Base-by-base conservation (phyloP, 2,329 filamentous ascomycete species). In the Amphichorda felina region DNA sequence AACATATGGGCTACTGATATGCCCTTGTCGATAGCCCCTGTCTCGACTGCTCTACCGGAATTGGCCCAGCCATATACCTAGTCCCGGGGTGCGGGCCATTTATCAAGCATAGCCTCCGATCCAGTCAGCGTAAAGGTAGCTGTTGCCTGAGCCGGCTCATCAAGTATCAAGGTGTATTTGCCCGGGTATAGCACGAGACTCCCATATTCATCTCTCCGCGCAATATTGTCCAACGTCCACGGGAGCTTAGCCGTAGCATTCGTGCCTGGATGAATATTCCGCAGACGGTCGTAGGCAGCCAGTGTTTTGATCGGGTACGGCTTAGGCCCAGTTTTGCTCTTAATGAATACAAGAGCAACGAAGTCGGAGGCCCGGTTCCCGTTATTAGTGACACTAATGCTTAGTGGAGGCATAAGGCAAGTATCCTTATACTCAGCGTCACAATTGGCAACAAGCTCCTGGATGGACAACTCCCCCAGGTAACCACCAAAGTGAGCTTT, bases 241-340 rank as follows among this genome's bases (percentile, higher is more conserved):
- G 55, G 49, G 4, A 75, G 45, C 0, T 44, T 43, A 0, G 54
- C 57, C 4, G 46, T 57, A 5, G 34, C 42, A 0, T 48, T 50
- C 13, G 47, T 36, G 1, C 56, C 59, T 0, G 56, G 43, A 4
- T 48, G 39, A 27, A 71, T 49, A 24, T 51, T 46, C 35, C 51
- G 51, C 3, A 70, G 42, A n/a, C 71, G 56, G 1, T 52, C 47
- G 44, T 75, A 75, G 2, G 61, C 59, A 2, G 65, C 67, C 0
- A 75, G 58, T 2, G 59, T 61, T 51, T 75, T 75, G 30, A 58
- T 59, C 1, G 70, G 72, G 34, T 63, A 61, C 2, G 72, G 72
- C 17, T 47, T 39, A 1, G 70, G 70, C 2, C 66, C 67, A 17
- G 49, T 53, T 2, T 60, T 48, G 4, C 63, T 63, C 17, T 59